Percentiles rank a stretch among this genome's conserved stretches.
Evolutionary conservation across 1,284 basidiomycete genomes (phyloP).

Genomic region (Sphagnurus paluster): DNA sequence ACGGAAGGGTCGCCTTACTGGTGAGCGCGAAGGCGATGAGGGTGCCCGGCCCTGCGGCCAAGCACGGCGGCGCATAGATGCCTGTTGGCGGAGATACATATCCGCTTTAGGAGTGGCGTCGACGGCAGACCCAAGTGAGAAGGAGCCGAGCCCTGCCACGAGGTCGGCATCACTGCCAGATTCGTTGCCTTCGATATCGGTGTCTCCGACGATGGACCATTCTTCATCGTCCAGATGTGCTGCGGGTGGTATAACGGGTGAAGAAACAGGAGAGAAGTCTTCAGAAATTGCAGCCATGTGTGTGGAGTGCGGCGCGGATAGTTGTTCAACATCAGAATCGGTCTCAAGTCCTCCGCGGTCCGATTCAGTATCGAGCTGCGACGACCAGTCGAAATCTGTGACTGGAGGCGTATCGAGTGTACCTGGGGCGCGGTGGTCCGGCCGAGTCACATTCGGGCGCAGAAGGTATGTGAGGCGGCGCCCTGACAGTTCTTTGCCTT

Average conservation of each 20-base stretch:
- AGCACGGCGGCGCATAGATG: constrained; percentile 22
- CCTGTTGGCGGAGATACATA: constrained; percentile 9
- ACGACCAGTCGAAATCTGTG: constrained; percentile 64
- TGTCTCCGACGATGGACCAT: constrained; percentile 36
- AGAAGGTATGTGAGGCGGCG: constrained; percentile 74
- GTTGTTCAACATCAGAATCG: constrained; percentile 46
- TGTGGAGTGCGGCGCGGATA: constrained; percentile 15
- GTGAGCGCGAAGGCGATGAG: constrained; percentile 48
- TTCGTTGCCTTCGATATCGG: constrained; percentile 35
- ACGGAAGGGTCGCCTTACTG: constrained; percentile 26
- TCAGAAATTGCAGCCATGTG: constrained; percentile 36
- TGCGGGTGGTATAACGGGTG: constrained; percentile 7
- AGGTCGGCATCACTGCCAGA: constrained; percentile 32
- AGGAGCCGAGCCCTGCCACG: constrained; percentile 24
- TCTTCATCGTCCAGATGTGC: constrained; percentile 26
- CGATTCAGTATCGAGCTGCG: constrained; percentile 50
- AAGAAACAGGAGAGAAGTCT: constrained; percentile 20
- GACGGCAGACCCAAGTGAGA: constrained; percentile 13
- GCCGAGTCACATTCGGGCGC: constrained; percentile 69
- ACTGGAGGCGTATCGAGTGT: constrained; percentile 68
- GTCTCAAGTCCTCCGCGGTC: constrained; percentile 42
- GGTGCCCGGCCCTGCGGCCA: constrained; percentile 31
- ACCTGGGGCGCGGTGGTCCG: constrained; percentile 44
- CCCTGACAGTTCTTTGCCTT: constrained; percentile 69
- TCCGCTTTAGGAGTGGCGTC: constrained; percentile 10